A percentile compares a stretch with the other conserved stretches of the same genome.
Conservation (phyloP, 1,139 yeast genomes). For the Arxiozyma heterogenica region DNA sequence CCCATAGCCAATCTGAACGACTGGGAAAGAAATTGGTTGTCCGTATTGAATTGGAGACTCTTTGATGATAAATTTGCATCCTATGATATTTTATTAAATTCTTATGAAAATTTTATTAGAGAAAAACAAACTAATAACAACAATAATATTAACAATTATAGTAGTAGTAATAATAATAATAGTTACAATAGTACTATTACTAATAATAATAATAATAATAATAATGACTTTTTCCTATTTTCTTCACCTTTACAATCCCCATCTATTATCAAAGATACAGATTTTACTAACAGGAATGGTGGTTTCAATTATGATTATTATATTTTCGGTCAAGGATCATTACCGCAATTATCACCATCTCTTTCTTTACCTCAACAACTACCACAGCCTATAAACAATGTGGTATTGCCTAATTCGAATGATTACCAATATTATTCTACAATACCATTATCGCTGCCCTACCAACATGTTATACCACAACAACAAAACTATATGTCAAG, state of each 20-base stretch:
- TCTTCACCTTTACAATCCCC: conserved; percentile 5
- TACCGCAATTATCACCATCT: too few species aligned
- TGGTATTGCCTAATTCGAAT: neutral
- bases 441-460: neutral
- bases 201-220: too few species aligned
- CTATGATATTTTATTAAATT: conserved; percentile 23
- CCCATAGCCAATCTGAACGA: conserved; percentile 49
- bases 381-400: neutral
- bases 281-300: conserved; percentile 4
- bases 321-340: conserved; percentile 8
- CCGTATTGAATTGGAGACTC: conserved; percentile 31
- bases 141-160: too few species aligned
- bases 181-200: too few species aligned
- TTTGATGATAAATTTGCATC: conserved; percentile 25
- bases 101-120: conserved; percentile 17
- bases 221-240: neutral
- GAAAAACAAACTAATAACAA: neutral
- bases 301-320: conserved; percentile 15
- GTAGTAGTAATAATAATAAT: too few species aligned
- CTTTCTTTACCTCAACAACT: neutral
- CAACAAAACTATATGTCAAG: neutral
- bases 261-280: conserved; percentile 3
- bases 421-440: neutral
- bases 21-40: conserved; percentile 69
- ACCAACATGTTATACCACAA: neutral